Percentiles rank a stretch among this genome's conserved stretches.
Conservation (phyloP, 345 rosid genomes). For the Toxicodendron radicans region DNA sequence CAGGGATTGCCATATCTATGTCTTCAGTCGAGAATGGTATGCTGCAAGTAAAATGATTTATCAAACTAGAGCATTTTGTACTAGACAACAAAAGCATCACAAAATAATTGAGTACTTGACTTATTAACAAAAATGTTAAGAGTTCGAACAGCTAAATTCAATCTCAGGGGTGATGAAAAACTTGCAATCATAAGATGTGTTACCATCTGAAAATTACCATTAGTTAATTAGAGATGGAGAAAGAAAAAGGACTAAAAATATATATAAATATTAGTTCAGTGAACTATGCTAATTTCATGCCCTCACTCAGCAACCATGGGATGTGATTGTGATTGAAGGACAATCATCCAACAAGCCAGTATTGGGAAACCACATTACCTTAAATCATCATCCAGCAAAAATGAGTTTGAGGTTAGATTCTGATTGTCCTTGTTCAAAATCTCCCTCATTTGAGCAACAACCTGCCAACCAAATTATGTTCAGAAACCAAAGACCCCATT, state of each 20-base stretch:
- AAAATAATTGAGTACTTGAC: background rate
- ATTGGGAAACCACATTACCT: constrained; percentile 47
- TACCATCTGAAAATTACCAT: too few relatives aligned
- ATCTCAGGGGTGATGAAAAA: background rate
- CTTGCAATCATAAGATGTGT: background rate
- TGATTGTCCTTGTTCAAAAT: constrained; percentile 79
- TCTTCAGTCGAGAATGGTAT: constrained; percentile 96
- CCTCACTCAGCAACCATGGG: background rate
- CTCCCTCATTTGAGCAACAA: constrained; percentile 86
- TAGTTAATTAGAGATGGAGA: background rate
- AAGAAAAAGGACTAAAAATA: background rate
- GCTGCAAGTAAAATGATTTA: constrained; percentile 44
- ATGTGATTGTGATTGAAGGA: background rate
- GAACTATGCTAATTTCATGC: background rate
- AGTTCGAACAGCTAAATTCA: background rate
- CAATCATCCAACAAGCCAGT: background rate
- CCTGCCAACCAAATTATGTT: constrained; percentile 38
- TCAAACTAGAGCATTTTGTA: background rate
- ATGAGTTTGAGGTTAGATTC: constrained; percentile 79
- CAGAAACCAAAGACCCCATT: constrained; percentile 13
- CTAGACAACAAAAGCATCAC: background rate
- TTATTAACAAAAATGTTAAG: background rate
- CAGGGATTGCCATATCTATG: constrained; percentile 88
- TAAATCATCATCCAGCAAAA: constrained; percentile 92
- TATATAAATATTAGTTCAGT: background rate